phyloP scores from a whole-genome alignment of 2,329 filamentous ascomycete species.

The Nigrospora sphaerica region DNA sequence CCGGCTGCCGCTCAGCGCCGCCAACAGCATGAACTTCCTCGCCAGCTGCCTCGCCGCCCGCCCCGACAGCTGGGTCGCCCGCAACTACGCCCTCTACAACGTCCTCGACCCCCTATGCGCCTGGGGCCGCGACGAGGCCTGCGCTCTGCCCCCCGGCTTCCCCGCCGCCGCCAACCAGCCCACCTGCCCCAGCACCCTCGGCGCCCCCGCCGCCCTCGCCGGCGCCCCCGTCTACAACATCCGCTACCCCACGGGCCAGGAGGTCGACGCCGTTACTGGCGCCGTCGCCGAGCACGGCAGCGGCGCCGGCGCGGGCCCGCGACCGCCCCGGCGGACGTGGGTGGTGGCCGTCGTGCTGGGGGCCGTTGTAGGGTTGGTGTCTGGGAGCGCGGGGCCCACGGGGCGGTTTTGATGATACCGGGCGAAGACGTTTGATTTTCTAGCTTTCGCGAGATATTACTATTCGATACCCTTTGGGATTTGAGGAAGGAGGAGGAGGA shows the following conservation, averaged over 20 bases:
- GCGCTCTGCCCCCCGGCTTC: constrained; percentile 33
- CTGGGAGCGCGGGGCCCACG: neutral
- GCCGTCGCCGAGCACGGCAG: constrained; percentile 13
- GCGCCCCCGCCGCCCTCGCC: constrained; percentile 21
- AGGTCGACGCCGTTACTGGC: constrained; percentile 24
- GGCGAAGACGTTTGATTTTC: no score
- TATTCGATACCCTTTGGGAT: no score
- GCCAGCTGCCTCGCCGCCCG: constrained; percentile 35
- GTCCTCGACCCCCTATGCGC: constrained; percentile 43
- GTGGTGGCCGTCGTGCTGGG: neutral
- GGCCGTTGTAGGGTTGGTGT: neutral
- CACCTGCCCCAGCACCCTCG: constrained; percentile 38
- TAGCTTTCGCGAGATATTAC: no score
- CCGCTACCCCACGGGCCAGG: constrained; percentile 40
- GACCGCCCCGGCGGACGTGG: neutral
- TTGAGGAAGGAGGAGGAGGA: no score
- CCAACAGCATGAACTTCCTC: constrained; percentile 51
- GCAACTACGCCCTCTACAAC: constrained; percentile 47
- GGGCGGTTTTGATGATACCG: neutral
- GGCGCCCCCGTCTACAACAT: constrained; percentile 43
- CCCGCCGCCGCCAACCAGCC: constrained; percentile 40
- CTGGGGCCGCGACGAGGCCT: constrained; percentile 43
- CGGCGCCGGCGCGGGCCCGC: neutral
- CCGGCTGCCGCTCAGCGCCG: constrained; percentile 46
- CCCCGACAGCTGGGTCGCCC: constrained; percentile 39